Conservation (phyloP, 1,284 basidiomycete genomes). For the Moesziomyces globuligerus region DNA sequence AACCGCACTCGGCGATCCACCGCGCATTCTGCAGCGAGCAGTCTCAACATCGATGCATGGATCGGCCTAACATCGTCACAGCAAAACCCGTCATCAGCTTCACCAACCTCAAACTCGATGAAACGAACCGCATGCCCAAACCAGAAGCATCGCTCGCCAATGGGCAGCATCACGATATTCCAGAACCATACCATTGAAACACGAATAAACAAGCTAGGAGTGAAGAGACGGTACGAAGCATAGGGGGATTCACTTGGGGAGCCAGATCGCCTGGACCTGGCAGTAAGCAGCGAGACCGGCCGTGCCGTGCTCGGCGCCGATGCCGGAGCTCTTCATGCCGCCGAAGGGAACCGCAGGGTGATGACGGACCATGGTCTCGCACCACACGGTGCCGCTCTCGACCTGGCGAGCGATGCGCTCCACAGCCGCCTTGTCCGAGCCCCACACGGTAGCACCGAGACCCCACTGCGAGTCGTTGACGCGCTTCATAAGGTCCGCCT, state of each 20-base stretch:
- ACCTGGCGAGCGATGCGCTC: conserved; percentile 38
- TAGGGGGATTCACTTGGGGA: conserved; percentile 16
- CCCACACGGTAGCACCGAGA: conserved; percentile 40
- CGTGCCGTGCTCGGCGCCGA: conserved; percentile 29
- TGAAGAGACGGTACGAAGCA: too few relatives aligned
- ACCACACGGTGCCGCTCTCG: conserved; percentile 40
- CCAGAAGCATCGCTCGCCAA: too few relatives aligned
- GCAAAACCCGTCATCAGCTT: too few relatives aligned
- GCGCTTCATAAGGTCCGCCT: conserved; percentile 39
- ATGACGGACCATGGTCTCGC: conserved; percentile 5
- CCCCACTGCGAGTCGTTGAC: conserved; percentile 44
- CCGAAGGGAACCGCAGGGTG: conserved; percentile 39
- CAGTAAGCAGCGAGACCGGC: conserved; percentile 20
- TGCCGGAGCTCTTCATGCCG: conserved; percentile 37
- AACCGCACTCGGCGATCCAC: too few relatives aligned
- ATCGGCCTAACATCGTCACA: too few relatives aligned
- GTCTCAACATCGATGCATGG: too few relatives aligned
- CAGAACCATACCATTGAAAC: too few relatives aligned
- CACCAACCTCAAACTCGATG: too few relatives aligned
- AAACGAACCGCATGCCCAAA: too few relatives aligned
- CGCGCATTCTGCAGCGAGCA: too few relatives aligned
- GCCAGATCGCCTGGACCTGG: conserved; percentile 20
- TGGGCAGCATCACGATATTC: too few relatives aligned
- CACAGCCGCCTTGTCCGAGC: conserved; percentile 16
- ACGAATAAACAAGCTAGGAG: too few relatives aligned